These are phyloP conservation scores for Zychaea mexicana DNA, from an alignment of 371 early-diverging fungal species.

Conservation along the genomic window DNA sequence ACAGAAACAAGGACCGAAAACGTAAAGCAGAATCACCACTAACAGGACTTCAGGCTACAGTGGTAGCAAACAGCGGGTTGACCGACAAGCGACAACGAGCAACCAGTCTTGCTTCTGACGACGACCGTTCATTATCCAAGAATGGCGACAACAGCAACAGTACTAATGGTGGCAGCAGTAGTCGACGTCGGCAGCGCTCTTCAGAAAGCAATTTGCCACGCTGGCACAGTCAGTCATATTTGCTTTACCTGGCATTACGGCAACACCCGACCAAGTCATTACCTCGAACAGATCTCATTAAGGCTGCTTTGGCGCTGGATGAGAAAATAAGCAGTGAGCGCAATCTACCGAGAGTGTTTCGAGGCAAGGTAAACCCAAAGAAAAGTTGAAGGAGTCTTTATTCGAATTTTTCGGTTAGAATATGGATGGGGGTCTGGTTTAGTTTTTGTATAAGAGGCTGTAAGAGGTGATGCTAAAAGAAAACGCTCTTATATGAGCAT, in stretches of 20 bases:
- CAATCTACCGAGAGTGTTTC: slow-evolving; percentile 71
- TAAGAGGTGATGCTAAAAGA: no score
- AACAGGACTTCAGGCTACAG: background rate
- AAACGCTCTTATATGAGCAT: no score
- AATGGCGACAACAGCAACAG: background rate
- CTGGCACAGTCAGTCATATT: slow-evolving; percentile 86
- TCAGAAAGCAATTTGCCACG: slow-evolving; percentile 62
- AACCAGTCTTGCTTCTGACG: no score
- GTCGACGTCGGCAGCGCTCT: slow-evolving; percentile 40
- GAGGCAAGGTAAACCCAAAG: slow-evolving; percentile 68
- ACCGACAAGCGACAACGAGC: background rate
- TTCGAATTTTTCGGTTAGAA: background rate
- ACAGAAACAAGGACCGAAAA: background rate
- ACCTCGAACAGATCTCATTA: slow-evolving; percentile 71
- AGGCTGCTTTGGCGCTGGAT: slow-evolving; percentile 72
- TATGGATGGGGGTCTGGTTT: no score
- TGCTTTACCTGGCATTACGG: slow-evolving; percentile 78
- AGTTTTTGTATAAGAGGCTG: no score
- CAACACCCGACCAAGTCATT: slow-evolving; percentile 64
- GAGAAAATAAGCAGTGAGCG: slow-evolving; percentile 66
- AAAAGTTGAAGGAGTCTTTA: no score
- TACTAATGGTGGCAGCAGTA: background rate
- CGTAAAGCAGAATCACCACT: background rate
- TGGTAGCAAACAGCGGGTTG: background rate
- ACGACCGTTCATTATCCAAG: background rate